A percentile compares a stretch with the other conserved stretches of the same genome.
Evolutionary conservation across 768 basidiomycete genomes (phyloP).

Genomic region (Lactarius psammicola): DNA sequence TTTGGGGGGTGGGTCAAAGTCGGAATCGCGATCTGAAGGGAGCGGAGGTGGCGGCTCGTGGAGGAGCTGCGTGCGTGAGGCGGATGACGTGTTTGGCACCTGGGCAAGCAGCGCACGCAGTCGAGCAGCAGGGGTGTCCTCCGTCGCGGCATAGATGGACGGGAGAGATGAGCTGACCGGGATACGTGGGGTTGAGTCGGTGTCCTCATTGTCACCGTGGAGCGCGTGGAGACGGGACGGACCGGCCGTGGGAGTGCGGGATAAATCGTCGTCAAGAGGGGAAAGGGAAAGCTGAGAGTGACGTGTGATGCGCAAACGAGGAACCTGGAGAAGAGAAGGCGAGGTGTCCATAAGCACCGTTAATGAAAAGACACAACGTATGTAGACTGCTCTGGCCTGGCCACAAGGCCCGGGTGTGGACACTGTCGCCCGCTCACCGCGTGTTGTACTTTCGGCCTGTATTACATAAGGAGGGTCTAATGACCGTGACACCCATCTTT

Average conservation of each 20-base stretch:
- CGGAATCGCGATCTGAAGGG: conserved; percentile 28
- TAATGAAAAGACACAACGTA: conserved; percentile 9
- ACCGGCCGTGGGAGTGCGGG: conserved; percentile 25
- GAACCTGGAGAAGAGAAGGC: conserved; percentile 12
- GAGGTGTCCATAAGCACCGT: conserved; percentile 19
- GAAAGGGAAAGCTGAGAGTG: conserved; percentile 12
- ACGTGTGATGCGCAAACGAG: conserved; percentile 23
- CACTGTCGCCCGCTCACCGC: not conserved
- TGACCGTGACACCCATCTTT: not conserved
- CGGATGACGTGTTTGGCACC: conserved; percentile 25
- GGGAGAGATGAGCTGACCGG: conserved; percentile 26
- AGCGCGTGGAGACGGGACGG: conserved; percentile 25
- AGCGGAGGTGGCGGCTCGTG: conserved; percentile 26
- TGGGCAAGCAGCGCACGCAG: conserved; percentile 27
- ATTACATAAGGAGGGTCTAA: not conserved
- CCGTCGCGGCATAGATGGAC: conserved; percentile 16
- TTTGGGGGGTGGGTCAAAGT: conserved; percentile 28
- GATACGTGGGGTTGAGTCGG: conserved; percentile 26
- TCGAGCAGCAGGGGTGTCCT: conserved; percentile 26
- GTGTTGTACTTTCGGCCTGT: not conserved
- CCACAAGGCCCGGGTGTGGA: not conserved
- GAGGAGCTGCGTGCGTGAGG: conserved; percentile 24
- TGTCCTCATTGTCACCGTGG: conserved; percentile 26
- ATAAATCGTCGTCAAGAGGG: conserved; percentile 15
- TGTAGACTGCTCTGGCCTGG: conserved; percentile 5